phyloP scores from a whole-genome alignment of 139 green algal species.

The Ettlia oleoabundans region DNA sequence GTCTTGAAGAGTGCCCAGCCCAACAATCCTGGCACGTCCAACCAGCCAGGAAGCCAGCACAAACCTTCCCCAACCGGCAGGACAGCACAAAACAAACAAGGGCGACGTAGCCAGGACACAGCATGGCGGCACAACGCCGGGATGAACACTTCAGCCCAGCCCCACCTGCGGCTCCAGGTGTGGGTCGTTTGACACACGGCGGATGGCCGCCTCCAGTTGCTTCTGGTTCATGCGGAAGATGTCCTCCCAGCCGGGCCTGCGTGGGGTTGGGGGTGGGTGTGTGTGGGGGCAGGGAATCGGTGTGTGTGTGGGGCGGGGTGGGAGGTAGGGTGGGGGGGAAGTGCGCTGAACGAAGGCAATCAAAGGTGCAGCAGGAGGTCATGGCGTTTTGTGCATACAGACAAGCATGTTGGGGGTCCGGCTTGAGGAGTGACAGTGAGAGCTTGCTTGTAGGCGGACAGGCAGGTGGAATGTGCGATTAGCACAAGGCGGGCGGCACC shows the following conservation, averaged over 20 bases:
- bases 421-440: no score
- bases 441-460: background rate
- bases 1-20: no score
- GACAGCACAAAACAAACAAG: background rate
- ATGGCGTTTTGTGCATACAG: no score
- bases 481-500: background rate
- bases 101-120: no score
- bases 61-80: background rate
- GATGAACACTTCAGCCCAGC: background rate
- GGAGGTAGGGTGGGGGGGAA: no score
- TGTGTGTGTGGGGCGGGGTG: background rate
- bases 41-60: no score
- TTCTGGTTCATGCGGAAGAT: constrained; percentile 99
- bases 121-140: background rate
- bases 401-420: no score
- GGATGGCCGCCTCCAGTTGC: constrained; percentile 95
- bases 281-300: background rate
- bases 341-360: no score
- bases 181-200: constrained; percentile 84
- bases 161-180: constrained; percentile 76
- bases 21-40: no score
- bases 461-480: background rate
- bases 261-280: constrained; percentile 39
- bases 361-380: no score
- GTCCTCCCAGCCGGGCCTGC: constrained; percentile 94